Evolutionary conservation across 2,329 filamentous ascomycete species (phyloP).

Genomic region (Cladosporium sp.): DNA sequence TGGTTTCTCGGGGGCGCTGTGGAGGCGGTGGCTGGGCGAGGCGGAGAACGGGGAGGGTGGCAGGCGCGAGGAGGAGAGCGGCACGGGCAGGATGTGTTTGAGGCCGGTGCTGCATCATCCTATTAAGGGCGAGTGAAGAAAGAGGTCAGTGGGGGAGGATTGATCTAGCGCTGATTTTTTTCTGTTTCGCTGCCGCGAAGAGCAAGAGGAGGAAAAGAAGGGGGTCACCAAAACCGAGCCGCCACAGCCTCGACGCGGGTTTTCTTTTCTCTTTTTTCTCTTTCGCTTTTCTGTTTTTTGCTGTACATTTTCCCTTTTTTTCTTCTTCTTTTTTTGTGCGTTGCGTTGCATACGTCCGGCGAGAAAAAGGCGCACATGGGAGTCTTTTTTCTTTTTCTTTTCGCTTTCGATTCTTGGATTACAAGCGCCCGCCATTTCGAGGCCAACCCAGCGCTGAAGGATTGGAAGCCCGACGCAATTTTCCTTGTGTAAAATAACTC

Average conservation of each 20-base stretch:
- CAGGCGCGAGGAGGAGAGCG: slow-evolving; percentile 29
- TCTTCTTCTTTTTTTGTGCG: neutral
- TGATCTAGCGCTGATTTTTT: neutral
- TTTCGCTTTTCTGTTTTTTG: neutral
- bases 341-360: neutral
- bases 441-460: too few species aligned
- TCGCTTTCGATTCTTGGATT: neutral
- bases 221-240: neutral
- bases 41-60: slow-evolving; percentile 39
- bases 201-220: neutral
- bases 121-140: slow-evolving; percentile 38
- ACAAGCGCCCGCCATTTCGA: too few species aligned
- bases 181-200: neutral
- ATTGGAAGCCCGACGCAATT: too few species aligned
- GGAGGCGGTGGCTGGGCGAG: slow-evolving; percentile 45
- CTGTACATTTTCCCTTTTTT: neutral
- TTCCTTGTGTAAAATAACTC: too few species aligned
- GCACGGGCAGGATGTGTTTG: slow-evolving; percentile 42
- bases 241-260: neutral
- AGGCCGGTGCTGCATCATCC: slow-evolving; percentile 42
- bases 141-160: neutral
- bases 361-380: neutral
- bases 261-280: neutral
- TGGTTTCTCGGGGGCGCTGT: slow-evolving; percentile 42
- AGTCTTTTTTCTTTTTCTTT: neutral